Base-by-base conservation (phyloP, 129 eudicot species). In the Solidago caesia region DNA sequence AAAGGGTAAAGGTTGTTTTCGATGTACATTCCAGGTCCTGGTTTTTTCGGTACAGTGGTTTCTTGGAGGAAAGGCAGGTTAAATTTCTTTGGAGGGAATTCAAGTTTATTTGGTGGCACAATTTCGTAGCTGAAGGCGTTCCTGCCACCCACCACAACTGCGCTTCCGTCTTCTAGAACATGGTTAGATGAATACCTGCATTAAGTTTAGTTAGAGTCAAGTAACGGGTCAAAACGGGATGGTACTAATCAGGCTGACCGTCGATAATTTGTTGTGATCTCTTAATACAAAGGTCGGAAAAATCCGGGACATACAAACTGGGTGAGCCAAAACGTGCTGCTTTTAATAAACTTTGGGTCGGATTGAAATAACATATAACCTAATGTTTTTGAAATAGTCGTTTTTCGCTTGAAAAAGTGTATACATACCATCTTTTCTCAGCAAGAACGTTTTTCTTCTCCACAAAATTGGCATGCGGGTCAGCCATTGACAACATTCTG, bases 91-190 rank as follows among this genome's bases (percentile, higher is more conserved):
- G 80, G 33, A 12, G 68, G 72, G 70, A 81, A 82, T 16, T 79
- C 53, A 0, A 46, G 70, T 6, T 70, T 39, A 26, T 70, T 12
- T 5, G 92, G 77, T 2, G 96, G 84, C 2, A 91, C 6, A 68
- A 88, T 78, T 70, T 95, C 99, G 74, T 83, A 91, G 74, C 76
- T 85, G 77, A 68, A 82, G 0, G 91, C 16, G 25, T 46, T 67
- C 0, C 99, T 91, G 42, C 99, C 99, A 6, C 99, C 99, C 2
- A 83, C 74, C 4, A 91, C 68, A 1, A 79, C 82, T 33, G 83
- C 81, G 8, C 83, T 77, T 6, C 99, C 99, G 71, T 91, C 87
- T 42, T 83, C 86, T 60, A 95, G 49, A 14, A 79, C 76, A n/a
- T 75, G 80, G 59, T 89, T 88, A 7, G 92, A 81, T 11, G 96